Evolutionary conservation across 768 basidiomycete species (phyloP), one percentile per base, ranked within the genome.

Genomic region (Rhizopogon vesiculosus): DNA sequence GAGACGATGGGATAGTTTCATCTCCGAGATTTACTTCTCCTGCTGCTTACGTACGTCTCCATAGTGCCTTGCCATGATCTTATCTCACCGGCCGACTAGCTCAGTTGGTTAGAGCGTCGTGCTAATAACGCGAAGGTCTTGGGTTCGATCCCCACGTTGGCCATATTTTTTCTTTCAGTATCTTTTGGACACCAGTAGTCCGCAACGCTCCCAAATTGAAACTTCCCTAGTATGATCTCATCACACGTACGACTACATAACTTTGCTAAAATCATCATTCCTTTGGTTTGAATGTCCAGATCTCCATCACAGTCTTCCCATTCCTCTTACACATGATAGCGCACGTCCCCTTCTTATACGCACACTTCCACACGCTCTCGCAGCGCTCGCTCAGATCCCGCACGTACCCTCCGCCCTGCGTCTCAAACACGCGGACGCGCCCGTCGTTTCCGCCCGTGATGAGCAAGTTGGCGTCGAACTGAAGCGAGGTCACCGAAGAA

Each of bases 81-180:
- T 38, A 38, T 38, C 13, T 5, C 35, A 38, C 5, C 35, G 86
- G 87, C 87, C 86, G 87, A 82, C 85, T 89, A 88, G 87, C 88
- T 90, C 87, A 90, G 88, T 76, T 89, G 88, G 87, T 89, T 89
- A 89, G 87, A 89, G 87, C 87, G 86, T 88, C 82, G 86, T 86
- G 83, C 86, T 89, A 88, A 65, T 70, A 69, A 82, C 78, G 78
- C 81, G 78, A 82, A 83, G 80, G 82, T 81, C 81, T 78, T 83
- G 80, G 80, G 81, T 83, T 82, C 81, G 80, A 83, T 76, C 80
- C 81, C 80, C 80, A 80, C 77, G 78, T 80, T 80, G 80, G 80
- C 80, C 80, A 82, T 43, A 45, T 31, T 29, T 53, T 59, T 56
- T 56, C 35, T 33, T 33, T 8, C 3, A 10, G 5, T 25, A 25